Evolutionary conservation across 441 rosid genomes (phyloP).

Genomic region (Brassica balearica): DNA sequence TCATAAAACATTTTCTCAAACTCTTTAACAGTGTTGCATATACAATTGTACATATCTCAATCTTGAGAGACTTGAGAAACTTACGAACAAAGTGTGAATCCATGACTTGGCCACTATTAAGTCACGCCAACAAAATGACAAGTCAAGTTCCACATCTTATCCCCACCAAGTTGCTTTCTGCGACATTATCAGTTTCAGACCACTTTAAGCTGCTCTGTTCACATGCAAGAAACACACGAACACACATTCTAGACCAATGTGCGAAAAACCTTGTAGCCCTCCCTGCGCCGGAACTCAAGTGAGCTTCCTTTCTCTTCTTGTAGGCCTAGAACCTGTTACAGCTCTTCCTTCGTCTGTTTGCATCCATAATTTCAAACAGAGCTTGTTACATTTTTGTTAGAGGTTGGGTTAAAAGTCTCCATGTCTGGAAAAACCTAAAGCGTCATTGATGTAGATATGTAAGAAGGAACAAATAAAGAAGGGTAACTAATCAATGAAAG

Average conservation of each 20-base stretch:
- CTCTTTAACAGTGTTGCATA: conserved; percentile 19
- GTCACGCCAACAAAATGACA: conserved; percentile 59
- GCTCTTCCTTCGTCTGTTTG: conserved; percentile 87
- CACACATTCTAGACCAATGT: conserved; percentile 31
- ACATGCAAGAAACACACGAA: too few relatives aligned
- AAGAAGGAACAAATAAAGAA: conserved; percentile 5
- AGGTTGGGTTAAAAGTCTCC: conserved; percentile 1
- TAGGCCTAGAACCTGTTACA: conserved; percentile 73
- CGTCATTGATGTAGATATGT: conserved; percentile 16
- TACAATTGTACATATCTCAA: conserved; percentile 23
- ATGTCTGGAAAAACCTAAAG: conserved; percentile 86
- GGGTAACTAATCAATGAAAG: background rate
- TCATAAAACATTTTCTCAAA: conserved; percentile 6
- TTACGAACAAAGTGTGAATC: conserved; percentile 22
- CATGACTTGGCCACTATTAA: conserved; percentile 45
- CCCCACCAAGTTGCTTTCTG: conserved; percentile 45
- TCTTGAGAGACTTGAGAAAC: conserved; percentile 10
- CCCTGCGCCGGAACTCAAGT: too few relatives aligned
- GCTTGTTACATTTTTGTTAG: conserved; percentile 26
- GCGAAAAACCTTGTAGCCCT: conserved; percentile 59
- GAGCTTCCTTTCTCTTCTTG: conserved; percentile 5
- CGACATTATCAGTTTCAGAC: too few relatives aligned
- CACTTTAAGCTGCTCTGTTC: too few relatives aligned
- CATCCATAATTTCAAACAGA: conserved; percentile 29
- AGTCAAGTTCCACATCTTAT: too few relatives aligned